Percentiles rank a stretch among this genome's conserved stretches.
Conservation (phyloP, 2,329 filamentous ascomycete species). For the Talaromyces sp. region DNA sequence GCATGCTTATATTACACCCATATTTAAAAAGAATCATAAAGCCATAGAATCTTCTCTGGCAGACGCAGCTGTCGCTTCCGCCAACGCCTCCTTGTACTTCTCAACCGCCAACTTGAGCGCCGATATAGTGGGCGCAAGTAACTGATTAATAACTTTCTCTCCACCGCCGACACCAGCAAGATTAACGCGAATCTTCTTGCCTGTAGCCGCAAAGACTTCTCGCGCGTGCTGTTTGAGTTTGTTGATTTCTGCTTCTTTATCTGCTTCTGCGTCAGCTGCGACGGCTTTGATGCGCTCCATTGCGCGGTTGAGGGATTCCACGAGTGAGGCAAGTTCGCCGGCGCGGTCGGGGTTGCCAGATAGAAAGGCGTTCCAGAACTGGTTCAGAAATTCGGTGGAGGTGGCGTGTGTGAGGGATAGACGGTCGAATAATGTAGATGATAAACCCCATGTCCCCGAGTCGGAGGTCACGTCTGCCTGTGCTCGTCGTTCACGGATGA, state of each 20-base stretch:
- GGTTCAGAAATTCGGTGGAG: conserved; percentile 90
- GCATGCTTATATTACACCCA: background rate
- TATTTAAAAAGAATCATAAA: background rate
- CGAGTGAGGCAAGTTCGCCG: conserved; percentile 74
- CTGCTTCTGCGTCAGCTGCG: conserved; percentile 73
- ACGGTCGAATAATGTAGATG: conserved; percentile 57
- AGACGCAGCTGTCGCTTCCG: conserved; percentile 54
- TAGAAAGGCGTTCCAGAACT: conserved; percentile 92
- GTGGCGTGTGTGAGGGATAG: conserved; percentile 82
- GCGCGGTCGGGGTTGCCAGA: conserved; percentile 82
- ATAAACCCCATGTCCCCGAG: conserved; percentile 46
- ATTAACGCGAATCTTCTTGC: conserved; percentile 70
- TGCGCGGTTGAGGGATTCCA: conserved; percentile 77
- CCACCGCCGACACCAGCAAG: conserved; percentile 68
- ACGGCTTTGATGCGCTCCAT: conserved; percentile 77
- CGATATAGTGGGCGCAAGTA: conserved; percentile 71
- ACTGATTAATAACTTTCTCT: conserved; percentile 67
- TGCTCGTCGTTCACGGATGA: conserved; percentile 58
- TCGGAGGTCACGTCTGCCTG: conserved; percentile 41
- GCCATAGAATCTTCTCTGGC: conserved; percentile 14
- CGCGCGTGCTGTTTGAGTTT: conserved; percentile 68
- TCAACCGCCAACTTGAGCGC: conserved; percentile 68
- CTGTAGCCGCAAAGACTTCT: conserved; percentile 68
- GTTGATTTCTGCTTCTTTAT: conserved; percentile 66
- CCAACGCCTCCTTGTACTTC: conserved; percentile 70